Evolutionary conservation across 2,329 filamentous ascomycete genomes (phyloP), one percentile per base, ranked within the genome.

Genomic region (Talaromyces sp.): DNA sequence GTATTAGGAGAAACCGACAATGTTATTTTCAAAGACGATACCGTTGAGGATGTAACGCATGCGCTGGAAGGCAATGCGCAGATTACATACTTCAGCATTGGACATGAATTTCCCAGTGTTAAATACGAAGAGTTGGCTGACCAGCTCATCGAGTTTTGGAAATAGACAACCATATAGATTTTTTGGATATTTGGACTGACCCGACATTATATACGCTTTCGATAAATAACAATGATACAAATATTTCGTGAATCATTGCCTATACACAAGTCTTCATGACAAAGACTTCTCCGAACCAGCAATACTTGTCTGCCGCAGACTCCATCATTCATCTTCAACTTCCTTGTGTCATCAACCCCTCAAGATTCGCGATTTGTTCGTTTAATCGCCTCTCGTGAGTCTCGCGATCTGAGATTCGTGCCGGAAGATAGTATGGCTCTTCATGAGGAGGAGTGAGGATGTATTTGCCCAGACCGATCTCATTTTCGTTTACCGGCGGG

Each of bases 101-200:
- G 89, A 0, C 90, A 93, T 73, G 90, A 92, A 71, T 79, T 92
- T 66, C 87, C 87, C 0, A 87, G 91, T 68, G 85, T 85, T 13
- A 83, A 83, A 64, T 85, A 85, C 2, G 77, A 80, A 10, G 83
- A 87, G 63, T 82, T 91, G 64, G 87, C 85, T 1, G 74, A 80
- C n/a, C 75, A 77, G n/a, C 81, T 87, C 45, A 71, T 74, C 59
- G 76, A 78, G 16, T 78, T 81, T 71, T 81, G 79, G 79, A 70
- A 54, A 50, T 65, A 47, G 61, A 41, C 10, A n/a, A 39, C 35
- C 33, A 50, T 50, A 24, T 39, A 48, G 24, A 39, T 19, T 41
- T 6, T 43, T 35, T 39, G 35, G 19, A 16, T n/a, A 24, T 62
- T 33, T 39, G 19, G 27, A 5, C 31, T 48, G 5, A 56, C 33